These are phyloP conservation scores for Phallus indusiatus DNA, from an alignment of 768 basidiomycete genomes.

Conservation along the genomic window DNA sequence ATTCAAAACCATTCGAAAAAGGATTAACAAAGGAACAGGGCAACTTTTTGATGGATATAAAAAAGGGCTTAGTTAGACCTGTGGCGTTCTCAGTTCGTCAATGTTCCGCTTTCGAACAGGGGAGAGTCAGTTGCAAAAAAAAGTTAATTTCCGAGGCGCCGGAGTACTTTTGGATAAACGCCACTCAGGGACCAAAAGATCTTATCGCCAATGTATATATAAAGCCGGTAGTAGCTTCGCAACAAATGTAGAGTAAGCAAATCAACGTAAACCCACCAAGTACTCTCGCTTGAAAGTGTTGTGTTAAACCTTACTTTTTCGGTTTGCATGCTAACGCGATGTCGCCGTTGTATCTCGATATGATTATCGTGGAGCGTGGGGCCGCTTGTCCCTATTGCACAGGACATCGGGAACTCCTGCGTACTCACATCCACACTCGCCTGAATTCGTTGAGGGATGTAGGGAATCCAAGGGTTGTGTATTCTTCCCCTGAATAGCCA, in stretches of 20 bases:
- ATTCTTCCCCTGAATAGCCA: no score
- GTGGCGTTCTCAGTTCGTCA: neutral
- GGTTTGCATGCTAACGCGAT: neutral
- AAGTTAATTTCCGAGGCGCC: neutral
- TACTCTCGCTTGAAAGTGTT: neutral
- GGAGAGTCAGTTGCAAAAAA: neutral
- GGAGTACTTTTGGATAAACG: neutral
- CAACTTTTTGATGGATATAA: neutral
- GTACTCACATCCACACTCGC: no score
- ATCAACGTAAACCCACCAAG: neutral
- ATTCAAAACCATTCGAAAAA: neutral
- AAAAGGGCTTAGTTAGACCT: neutral
- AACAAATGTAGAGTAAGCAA: neutral
- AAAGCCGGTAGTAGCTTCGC: neutral
- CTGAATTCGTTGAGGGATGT: no score
- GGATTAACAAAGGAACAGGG: neutral
- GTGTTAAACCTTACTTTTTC: neutral
- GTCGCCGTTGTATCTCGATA: neutral
- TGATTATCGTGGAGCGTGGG: neutral
- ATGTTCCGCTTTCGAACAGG: neutral
- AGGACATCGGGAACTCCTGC: no score
- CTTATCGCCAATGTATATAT: neutral
- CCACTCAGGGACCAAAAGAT: neutral
- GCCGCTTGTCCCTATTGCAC: neutral
- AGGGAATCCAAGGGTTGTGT: no score